phyloP scores from a whole-genome alignment of 2,329 filamentous ascomycete genomes.

The Aciculosporium take region DNA sequence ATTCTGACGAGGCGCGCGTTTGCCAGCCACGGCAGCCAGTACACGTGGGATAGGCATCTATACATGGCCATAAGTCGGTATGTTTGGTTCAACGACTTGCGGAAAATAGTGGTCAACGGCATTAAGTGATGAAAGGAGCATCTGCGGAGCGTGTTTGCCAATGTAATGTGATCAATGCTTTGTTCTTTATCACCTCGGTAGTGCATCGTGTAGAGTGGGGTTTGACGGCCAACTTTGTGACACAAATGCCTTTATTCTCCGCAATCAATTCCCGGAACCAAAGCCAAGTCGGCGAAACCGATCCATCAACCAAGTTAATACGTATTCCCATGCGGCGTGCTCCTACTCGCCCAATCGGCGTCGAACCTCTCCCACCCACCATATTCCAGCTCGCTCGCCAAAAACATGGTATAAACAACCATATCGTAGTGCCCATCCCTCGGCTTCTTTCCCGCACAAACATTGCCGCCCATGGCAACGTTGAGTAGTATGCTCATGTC shows the following conservation, averaged over 20 bases:
- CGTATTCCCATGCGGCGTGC: slow-evolving; percentile 17
- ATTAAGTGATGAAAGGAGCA: neutral
- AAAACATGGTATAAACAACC: slow-evolving; percentile 35
- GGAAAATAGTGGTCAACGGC: slow-evolving; percentile 6
- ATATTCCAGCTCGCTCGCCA: slow-evolving; percentile 34
- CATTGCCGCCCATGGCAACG: slow-evolving; percentile 48
- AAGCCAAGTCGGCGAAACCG: too few relatives aligned
- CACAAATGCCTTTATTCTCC: too few relatives aligned
- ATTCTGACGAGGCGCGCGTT: slow-evolving; percentile 22
- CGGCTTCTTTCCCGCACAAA: slow-evolving; percentile 37
- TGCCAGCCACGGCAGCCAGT: slow-evolving; percentile 23
- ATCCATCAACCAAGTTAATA: slow-evolving; percentile 14
- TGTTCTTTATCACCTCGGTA: too few relatives aligned
- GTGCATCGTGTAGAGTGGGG: too few relatives aligned
- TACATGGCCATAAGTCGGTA: slow-evolving; percentile 26
- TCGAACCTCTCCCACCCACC: slow-evolving; percentile 43
- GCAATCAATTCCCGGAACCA: too few relatives aligned
- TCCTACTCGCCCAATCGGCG: slow-evolving; percentile 28
- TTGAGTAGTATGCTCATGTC: slow-evolving; percentile 44
- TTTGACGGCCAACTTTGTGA: too few relatives aligned
- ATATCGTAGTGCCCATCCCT: slow-evolving; percentile 41
- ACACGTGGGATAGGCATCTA: slow-evolving; percentile 25
- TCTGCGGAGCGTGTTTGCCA: neutral
- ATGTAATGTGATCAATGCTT: neutral
- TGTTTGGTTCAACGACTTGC: slow-evolving; percentile 24